These are phyloP conservation scores for Rhododendron ferrugineum DNA, from an alignment of 148 eudicot genomes.

Conservation along the genomic window DNA sequence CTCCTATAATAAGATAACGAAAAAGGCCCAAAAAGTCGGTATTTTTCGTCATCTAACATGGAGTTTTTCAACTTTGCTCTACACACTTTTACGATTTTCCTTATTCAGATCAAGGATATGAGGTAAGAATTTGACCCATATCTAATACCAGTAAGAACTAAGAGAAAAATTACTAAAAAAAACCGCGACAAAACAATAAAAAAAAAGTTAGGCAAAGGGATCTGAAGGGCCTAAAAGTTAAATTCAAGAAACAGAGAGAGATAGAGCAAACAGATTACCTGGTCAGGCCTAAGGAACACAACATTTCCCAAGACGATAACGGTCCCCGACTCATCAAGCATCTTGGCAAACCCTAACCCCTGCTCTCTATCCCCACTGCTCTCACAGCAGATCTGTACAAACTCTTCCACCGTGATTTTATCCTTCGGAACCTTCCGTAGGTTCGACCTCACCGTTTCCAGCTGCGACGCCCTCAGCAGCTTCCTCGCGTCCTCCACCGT, in stretches of 20 bases:
- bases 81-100: too few relatives aligned
- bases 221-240: too few relatives aligned
- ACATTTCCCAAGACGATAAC: conserved; percentile 75
- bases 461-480: conserved; percentile 50
- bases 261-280: conserved; percentile 41
- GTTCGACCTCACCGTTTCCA: conserved; percentile 48
- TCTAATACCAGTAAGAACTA: too few relatives aligned
- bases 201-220: too few relatives aligned
- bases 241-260: neutral
- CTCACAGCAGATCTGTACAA: conserved; percentile 39
- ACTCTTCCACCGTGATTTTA: conserved; percentile 45
- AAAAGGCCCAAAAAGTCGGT: too few relatives aligned
- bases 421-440: conserved; percentile 30
- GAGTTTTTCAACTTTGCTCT: too few relatives aligned
- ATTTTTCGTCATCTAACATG: too few relatives aligned
- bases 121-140: too few relatives aligned
- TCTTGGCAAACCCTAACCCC: conserved; percentile 50
- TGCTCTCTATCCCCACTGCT: conserved; percentile 35
- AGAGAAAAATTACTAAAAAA: neutral
- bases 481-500: conserved; percentile 62
- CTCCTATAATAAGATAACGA: too few relatives aligned
- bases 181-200: neutral
- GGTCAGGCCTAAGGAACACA: conserved; percentile 74
- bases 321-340: conserved; percentile 66
- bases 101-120: too few relatives aligned